Conservation (phyloP, 352 stramenopile species). For the Blastocystis hominis region DNA sequence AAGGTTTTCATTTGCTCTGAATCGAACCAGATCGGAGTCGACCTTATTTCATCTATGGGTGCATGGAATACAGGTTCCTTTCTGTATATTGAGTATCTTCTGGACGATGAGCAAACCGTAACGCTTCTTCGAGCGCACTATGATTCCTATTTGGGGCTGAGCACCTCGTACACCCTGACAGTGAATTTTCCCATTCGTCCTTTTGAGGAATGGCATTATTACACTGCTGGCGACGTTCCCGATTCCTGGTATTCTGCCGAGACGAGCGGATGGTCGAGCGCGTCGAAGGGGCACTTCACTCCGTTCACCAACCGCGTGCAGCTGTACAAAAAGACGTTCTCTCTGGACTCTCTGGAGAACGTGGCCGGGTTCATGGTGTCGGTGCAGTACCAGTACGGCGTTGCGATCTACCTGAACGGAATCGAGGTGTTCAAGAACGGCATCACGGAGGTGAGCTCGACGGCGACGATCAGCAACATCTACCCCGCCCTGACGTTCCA, state of each 20-base stretch:
- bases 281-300: background rate
- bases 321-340: constrained; percentile 18
- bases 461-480: background rate
- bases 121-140: background rate
- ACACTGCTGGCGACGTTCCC: background rate
- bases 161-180: background rate
- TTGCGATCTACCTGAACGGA: background rate
- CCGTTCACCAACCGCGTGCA: constrained; percentile 15
- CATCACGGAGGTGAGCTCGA: background rate
- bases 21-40: background rate
- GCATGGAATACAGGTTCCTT: background rate
- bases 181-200: background rate
- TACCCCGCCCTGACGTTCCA: background rate
- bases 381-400: constrained; percentile 23
- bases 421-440: constrained; percentile 1
- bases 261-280: background rate
- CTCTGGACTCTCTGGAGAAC: background rate
- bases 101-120: background rate
- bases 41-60: background rate
- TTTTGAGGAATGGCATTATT: background rate
- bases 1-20: background rate
- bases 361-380: constrained; percentile 29
- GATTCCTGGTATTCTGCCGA: background rate
- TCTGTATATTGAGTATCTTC: background rate
- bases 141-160: background rate